phyloP scores from a whole-genome alignment of 2,329 filamentous ascomycete species.

The Fusarium anthophilum region DNA sequence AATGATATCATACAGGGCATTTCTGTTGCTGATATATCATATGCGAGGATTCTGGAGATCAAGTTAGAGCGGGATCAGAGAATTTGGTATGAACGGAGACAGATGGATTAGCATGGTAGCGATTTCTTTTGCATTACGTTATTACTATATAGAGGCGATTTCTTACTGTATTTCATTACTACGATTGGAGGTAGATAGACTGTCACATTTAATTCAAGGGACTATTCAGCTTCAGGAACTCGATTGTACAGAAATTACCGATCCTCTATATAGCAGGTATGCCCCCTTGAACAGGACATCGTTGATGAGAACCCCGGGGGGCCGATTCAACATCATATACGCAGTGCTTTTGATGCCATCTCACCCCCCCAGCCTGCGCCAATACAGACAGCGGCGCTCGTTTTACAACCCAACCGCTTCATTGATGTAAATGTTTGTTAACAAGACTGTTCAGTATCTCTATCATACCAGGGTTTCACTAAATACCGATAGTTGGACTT shows the following conservation, averaged over 20 bases:
- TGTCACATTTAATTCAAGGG: neutral
- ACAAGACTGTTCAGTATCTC: accelerated
- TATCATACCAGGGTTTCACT: neutral
- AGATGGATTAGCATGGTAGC: neutral
- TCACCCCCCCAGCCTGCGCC: accelerated
- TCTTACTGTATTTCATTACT: neutral
- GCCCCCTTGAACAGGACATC: neutral
- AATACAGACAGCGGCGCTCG: neutral
- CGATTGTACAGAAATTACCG: accelerated
- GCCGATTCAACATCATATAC: neutral
- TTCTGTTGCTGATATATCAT: neutral
- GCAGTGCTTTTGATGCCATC: too few relatives aligned
- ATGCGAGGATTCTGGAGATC: neutral
- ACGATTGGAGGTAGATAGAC: neutral
- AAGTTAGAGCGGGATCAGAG: neutral
- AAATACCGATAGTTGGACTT: too few relatives aligned
- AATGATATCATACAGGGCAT: neutral
- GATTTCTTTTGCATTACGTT: neutral
- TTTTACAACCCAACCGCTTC: accelerated
- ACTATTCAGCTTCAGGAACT: neutral
- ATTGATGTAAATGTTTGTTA: accelerated
- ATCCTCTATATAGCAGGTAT: neutral
- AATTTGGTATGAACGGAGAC: neutral
- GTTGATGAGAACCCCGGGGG: accelerated
- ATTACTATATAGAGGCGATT: neutral